A percentile compares a stretch with the other conserved stretches of the same genome.
phyloP scores from a whole-genome alignment of 2,329 filamentous ascomycete genomes.

The Diplodia corticola region DNA sequence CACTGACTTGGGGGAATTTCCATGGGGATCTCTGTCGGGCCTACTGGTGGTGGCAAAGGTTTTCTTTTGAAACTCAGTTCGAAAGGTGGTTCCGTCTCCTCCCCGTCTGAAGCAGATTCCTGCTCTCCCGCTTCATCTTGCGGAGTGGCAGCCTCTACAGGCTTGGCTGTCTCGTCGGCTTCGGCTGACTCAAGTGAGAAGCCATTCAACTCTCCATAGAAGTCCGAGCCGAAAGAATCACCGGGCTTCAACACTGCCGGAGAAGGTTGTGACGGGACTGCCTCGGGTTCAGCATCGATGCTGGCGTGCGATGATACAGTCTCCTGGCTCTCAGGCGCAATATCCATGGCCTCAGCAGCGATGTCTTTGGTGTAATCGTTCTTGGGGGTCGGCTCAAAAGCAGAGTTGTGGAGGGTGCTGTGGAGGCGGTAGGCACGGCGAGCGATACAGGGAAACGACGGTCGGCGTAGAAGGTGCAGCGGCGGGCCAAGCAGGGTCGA shows the following conservation, averaged over 20 bases:
- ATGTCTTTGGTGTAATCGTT: neutral
- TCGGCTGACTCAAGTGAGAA: neutral
- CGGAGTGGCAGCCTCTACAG: no score
- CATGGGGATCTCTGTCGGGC: neutral
- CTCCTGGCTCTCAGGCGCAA: neutral
- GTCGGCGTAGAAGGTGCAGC: neutral
- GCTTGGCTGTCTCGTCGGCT: neutral
- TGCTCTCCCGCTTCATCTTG: neutral
- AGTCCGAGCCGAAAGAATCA: slow-evolving; percentile 2
- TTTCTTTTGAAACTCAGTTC: slow-evolving; percentile 1
- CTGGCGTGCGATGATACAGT: neutral
- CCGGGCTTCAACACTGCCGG: neutral
- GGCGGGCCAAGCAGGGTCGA: no score
- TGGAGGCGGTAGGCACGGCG: neutral
- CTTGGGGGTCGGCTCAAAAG: neutral
- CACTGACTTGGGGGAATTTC: slow-evolving; percentile 51
- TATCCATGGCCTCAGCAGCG: neutral
- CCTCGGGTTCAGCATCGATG: neutral
- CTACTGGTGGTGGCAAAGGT: neutral
- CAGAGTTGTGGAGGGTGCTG: neutral
- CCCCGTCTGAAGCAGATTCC: neutral
- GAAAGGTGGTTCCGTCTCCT: slow-evolving; percentile 9
- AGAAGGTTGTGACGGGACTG: neutral
- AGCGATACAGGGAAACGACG: neutral
- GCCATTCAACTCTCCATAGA: slow-evolving; percentile 9